A percentile compares a stretch with the other conserved stretches of the same genome.
phyloP scores from a whole-genome alignment of 192 early-diverging fungal genomes.

The Chytriomyces sp. region DNA sequence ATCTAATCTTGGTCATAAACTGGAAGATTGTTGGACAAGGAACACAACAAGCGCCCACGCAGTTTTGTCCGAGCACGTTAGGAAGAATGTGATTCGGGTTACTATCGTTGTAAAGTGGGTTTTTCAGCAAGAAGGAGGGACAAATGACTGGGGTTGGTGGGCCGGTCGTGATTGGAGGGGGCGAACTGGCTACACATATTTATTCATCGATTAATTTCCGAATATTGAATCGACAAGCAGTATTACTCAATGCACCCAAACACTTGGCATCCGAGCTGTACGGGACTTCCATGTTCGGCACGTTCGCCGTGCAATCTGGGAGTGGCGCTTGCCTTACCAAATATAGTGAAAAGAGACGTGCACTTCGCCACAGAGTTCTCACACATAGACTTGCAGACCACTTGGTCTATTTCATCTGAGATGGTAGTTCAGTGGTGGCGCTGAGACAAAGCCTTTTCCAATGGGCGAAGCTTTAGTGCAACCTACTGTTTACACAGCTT shows the following conservation, averaged over 20 bases:
- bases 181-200: background rate
- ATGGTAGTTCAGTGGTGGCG: background rate
- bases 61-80: background rate
- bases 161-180: background rate
- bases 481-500: background rate
- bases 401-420: background rate
- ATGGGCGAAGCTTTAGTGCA: background rate
- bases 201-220: background rate
- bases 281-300: background rate
- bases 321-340: background rate
- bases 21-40: background rate
- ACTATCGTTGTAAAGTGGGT: background rate
- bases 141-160: background rate
- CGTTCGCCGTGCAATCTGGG: background rate
- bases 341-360: background rate
- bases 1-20: background rate
- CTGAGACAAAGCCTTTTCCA: background rate
- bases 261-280: background rate
- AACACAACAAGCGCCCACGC: constrained; percentile 5
- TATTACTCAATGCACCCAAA: constrained; percentile 1
- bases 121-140: background rate
- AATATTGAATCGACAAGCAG: background rate
- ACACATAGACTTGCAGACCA: background rate
- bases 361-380: background rate
- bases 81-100: background rate